A percentile compares a stretch with the other conserved stretches of the same genome.
These are phyloP conservation scores for Sclerospora graminicola DNA, from an alignment of 352 stramenopile species.

Conservation along the genomic window DNA sequence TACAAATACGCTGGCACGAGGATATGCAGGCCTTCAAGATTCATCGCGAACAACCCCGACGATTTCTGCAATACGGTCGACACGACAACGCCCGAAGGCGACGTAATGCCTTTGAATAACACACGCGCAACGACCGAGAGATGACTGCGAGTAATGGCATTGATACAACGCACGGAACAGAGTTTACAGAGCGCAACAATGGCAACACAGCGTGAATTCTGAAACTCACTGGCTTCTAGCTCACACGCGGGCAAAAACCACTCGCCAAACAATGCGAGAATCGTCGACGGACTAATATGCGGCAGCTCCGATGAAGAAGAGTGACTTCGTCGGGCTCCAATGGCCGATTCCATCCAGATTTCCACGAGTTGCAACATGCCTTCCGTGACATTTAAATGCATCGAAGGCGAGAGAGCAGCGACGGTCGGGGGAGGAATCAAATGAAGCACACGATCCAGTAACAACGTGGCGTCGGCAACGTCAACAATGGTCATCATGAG, in stretches of 20 bases:
- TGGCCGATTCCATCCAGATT: slow-evolving; percentile 75
- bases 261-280: slow-evolving; percentile 77
- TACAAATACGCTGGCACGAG: slow-evolving; percentile 76
- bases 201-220: slow-evolving; percentile 67
- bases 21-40: slow-evolving; percentile 65
- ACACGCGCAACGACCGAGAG: slow-evolving; percentile 52
- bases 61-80: slow-evolving; percentile 73
- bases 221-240: slow-evolving; percentile 48
- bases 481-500: slow-evolving; percentile 51
- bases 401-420: slow-evolving; percentile 40
- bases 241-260: slow-evolving; percentile 84
- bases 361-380: slow-evolving; percentile 64
- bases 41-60: slow-evolving; percentile 66
- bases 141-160: slow-evolving; percentile 49
- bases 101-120: slow-evolving; percentile 72
- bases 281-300: slow-evolving; percentile 69
- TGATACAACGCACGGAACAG: slow-evolving; percentile 56
- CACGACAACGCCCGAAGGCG: slow-evolving; percentile 56
- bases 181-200: slow-evolving; percentile 76
- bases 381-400: slow-evolving; percentile 69
- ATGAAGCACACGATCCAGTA: slow-evolving; percentile 75
- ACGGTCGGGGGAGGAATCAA: slow-evolving; percentile 66
- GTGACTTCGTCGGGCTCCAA: slow-evolving; percentile 40
- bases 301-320: slow-evolving; percentile 51
- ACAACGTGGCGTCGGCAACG: slow-evolving; percentile 50